Percentiles rank a stretch among this genome's conserved stretches.
These are phyloP conservation scores for Achlya hypogyna DNA, from an alignment of 352 stramenopile genomes.

Conservation along the genomic window DNA sequence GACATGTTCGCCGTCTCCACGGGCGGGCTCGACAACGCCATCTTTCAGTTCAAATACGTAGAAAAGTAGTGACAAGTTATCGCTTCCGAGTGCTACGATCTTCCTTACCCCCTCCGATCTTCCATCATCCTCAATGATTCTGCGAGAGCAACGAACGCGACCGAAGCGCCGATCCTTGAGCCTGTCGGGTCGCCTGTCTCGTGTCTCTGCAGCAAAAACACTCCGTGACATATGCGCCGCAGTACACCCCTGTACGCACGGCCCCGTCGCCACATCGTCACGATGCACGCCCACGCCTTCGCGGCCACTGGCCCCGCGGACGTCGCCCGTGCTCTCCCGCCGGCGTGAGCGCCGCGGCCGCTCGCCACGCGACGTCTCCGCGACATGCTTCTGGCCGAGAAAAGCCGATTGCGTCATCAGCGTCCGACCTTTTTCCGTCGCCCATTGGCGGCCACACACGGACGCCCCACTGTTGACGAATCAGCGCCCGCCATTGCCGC, in stretches of 20 bases:
- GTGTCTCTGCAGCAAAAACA: background rate
- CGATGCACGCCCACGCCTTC: too few species aligned
- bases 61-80: slow-evolving; percentile 6
- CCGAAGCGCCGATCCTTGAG: background rate
- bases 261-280: background rate
- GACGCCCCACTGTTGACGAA: background rate
- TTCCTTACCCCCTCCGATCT: too few species aligned
- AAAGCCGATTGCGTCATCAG: background rate
- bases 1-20: slow-evolving; percentile 65
- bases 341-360: too few species aligned
- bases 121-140: background rate
- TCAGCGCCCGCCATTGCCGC: background rate
- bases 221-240: too few species aligned
- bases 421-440: background rate
- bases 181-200: background rate
- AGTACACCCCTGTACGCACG: background rate
- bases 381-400: too few species aligned
- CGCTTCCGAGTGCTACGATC: too few species aligned
- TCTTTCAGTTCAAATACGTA: slow-evolving; percentile 58
- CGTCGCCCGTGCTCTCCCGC: too few species aligned
- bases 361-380: too few species aligned
- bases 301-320: too few species aligned
- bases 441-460: background rate
- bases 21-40: slow-evolving; percentile 55
- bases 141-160: background rate